These are phyloP conservation scores for Asterella californica DNA, from an alignment of 225 moss, liverwort and hornwort genomes.

Conservation along the genomic window DNA sequence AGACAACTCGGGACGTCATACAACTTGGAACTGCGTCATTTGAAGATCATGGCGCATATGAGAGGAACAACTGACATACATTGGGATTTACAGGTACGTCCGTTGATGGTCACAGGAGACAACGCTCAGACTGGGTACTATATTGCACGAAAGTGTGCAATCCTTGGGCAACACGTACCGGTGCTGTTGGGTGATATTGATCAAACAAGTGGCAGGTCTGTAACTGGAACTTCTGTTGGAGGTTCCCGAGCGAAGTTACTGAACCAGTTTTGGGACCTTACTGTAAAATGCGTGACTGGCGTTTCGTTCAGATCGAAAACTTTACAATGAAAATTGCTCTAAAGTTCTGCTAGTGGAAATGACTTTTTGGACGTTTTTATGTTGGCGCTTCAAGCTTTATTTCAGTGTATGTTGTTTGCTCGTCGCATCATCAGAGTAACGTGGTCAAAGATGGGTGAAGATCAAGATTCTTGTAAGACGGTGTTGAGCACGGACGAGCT, in stretches of 20 bases:
- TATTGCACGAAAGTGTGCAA: slow-evolving; percentile 53
- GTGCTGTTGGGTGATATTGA: slow-evolving; percentile 50
- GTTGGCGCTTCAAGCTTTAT: background rate
- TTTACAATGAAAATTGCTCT: background rate
- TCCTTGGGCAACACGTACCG: slow-evolving; percentile 43
- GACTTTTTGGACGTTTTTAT: background rate
- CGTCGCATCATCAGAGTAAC: slow-evolving; percentile 32
- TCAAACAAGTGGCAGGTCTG: slow-evolving; percentile 4
- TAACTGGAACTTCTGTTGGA: background rate
- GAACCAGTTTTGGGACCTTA: background rate
- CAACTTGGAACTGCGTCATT: background rate
- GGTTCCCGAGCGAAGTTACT: background rate
- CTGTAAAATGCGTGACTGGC: background rate
- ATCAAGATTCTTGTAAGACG: slow-evolving; percentile 15
- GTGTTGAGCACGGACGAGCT: slow-evolving; percentile 41
- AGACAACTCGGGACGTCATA: background rate
- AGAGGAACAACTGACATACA: background rate
- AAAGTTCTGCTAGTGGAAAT: background rate
- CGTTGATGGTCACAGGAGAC: slow-evolving; percentile 71
- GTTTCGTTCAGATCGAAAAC: background rate
- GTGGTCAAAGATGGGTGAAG: slow-evolving; percentile 44
- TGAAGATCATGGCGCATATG: background rate
- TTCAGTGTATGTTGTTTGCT: background rate
- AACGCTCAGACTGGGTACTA: slow-evolving; percentile 61
- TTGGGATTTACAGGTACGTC: slow-evolving; percentile 43